phyloP scores from a whole-genome alignment of 2,329 filamentous ascomycete species.

The Penicillium sp. region DNA sequence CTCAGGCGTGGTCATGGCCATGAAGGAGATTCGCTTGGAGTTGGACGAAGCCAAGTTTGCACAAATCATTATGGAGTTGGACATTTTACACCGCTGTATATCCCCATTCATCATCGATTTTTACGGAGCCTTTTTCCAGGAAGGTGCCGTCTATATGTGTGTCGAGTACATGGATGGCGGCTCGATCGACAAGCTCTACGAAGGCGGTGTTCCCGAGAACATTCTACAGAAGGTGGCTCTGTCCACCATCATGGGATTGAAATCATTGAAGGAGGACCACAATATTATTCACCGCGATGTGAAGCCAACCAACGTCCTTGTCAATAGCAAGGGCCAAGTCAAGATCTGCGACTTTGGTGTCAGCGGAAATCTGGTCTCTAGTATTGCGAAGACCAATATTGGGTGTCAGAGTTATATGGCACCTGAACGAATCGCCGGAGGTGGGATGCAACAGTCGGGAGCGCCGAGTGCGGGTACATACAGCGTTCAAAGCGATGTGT shows the following conservation, averaged over 20 bases:
- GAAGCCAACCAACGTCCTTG: conserved; percentile 97
- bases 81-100: conserved; percentile 90
- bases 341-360: conserved; percentile 99
- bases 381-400: conserved; percentile 98
- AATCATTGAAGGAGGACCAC: conserved; percentile 92
- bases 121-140: conserved; percentile 98
- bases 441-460: conserved; percentile 69
- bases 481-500: conserved; percentile 96
- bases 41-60: conserved; percentile 95
- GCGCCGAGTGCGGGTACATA: conserved; percentile 78
- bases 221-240: conserved; percentile 88
- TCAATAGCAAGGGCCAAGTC: conserved; percentile 84
- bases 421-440: conserved; percentile 88
- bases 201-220: conserved; percentile 82
- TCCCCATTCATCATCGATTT: conserved; percentile 98
- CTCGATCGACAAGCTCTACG: conserved; percentile 94
- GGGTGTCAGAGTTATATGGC: conserved; percentile 99
- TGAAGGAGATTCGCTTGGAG: conserved; percentile 97
- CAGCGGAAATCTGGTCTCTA: conserved; percentile 91
- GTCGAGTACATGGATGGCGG: conserved; percentile 99
- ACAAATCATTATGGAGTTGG: conserved; percentile 94
- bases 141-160: conserved; percentile 98
- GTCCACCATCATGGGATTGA: conserved; percentile 85
- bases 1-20: conserved; percentile 83
- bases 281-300: conserved; percentile 99